Base-by-base conservation (phyloP, 352 stramenopile species). In the Globisporangium orthogonon region DNA sequence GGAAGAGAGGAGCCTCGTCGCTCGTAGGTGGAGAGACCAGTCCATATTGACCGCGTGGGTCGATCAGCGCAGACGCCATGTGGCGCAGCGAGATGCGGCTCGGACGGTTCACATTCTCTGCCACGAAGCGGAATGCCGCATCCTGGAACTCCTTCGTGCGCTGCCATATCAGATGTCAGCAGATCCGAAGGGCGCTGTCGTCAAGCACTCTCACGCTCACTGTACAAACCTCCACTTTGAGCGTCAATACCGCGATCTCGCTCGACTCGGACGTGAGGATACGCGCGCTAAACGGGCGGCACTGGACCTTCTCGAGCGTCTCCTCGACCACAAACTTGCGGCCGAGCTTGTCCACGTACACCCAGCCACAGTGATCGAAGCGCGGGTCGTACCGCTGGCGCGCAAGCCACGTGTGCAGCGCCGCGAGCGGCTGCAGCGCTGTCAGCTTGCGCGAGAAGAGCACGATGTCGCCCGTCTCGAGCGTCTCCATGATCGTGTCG, bases 311-410 rank as follows among this genome's bases (percentile, higher is more conserved):
- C 45, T 67, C 56, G 49, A 90, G 74, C 65, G 83, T 93, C 62
- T 94, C 85, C 63, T 94, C 85, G 40, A 93, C 78, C 28, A 94
- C 72, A 41, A 89, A 94, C 59, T 91, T 91, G 60, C 80, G 78
- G 2, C 85, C 85, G 49, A 94, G 60, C 35, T 78, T 74, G 58
- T 94, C 81, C 47, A 93, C 83, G 56, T 87, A 88, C 53, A 94
- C 66, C 71, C 85, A 87, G 0, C 85, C 85, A 40, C 79, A 85
- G 63, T 93, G 83, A 57, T 94, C 84, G 56, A 89, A 94, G 50
- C 75, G 83, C 17, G 80, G 70, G n/a, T 81, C 63, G 58, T 87
- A 72, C 7, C 64, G 65, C 52, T 71, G 54, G 30, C 80, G 76
- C 46, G 79, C 63, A 28, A 80, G 49, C 74, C 70, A 83, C 52